Base-by-base conservation (phyloP, 345 rosid genomes). In the Arabis hirsuta region DNA sequence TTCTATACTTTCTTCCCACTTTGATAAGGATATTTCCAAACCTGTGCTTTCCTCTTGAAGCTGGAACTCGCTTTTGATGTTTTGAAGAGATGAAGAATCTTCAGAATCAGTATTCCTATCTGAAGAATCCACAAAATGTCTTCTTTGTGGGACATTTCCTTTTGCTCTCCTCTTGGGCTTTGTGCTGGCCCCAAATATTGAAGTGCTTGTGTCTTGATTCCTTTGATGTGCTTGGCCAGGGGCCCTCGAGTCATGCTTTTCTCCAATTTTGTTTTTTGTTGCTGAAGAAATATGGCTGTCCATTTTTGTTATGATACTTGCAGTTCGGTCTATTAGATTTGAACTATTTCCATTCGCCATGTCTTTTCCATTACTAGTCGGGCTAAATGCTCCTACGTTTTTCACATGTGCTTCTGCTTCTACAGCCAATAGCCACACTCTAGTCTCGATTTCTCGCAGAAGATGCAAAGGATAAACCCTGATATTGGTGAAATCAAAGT, bases 381-480 rank as follows among this genome's bases (percentile, higher is more conserved):
- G 77, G 83, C 73, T 79, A 19, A 81, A 80, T 41, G 86, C 90
- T 56, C 96, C 86, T 31, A 83, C 85, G 81, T 79, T 82, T 76
- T 91, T 87, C 75, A 76, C 71, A 77, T 91, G 90, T 71, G 92
- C 93, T 82, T 95, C 99, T 50, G 99, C 89, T 86, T 91, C 98
- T 41, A 95, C 98, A 22, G 98, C 99, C 81, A 95, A 81, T 22
- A 95, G 88, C 99, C 99, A 91, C 73, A 88, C 98, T 76, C 92
- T 86, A 55, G 97, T 91, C 90, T 95, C 99, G 71, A 91, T 91
- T 82, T 95, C 99, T 76, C 97, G 87, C 48, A 95, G 81, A 78
- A 91, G 93, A 82, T 88, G 84, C 84, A 95, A 74, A n/a, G 92
- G 96, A 82, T 85, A 91, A 75, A 88, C 98, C 73, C 98, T 91